Evolutionary conservation across 805 yeast genomes (phyloP), one percentile per base, ranked within the genome.

Genomic region (Jamesozyma spencerorum): DNA sequence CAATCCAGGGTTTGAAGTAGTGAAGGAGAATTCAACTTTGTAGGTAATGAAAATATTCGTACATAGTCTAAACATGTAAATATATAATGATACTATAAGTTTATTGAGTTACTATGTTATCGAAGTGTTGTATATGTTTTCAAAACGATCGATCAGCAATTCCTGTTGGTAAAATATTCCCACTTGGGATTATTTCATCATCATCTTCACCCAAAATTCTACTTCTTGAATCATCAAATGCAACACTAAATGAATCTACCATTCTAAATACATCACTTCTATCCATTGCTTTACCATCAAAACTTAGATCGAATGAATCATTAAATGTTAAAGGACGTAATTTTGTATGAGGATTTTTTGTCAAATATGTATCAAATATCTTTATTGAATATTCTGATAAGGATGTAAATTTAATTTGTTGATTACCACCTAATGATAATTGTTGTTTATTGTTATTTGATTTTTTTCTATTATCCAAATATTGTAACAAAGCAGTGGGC

Each of bases 1-100:
- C 11, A 72, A 74, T 35, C 79, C 85, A 10, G 94, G 92, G 0
- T 84, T 75, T 48, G 58, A 22, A 22, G 26, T 22, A 10, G 10
- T 22, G 6, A 22, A 22, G 26, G 26, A 22, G 26, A 22, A 22
- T 6, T 6, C 26, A 6, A 22, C 26, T 22, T 22, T 22, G 26
- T 22, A 22, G 10, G 6, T 22, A 22, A 10, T 22, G 26, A 22
- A 22, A n/a, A 13, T 7, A 7, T 28, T 13, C 31, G 5, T 12
- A 12, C 12, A 10, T n/a, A n/a, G 13, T 10, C 14, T 28, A 22
- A 18, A 22, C 27, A 18, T 14, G 15, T 36, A 29, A 30, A 20
- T 19, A n/a, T 10, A 22, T 22, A 7, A 22, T 10, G 10, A 22
- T 22, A 22, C 6, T 22, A 22, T 22, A 22, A 22, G 6, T n/a